Base-by-base conservation (phyloP, 495 filamentous ascomycete species). In the Penicillium silybi region DNA sequence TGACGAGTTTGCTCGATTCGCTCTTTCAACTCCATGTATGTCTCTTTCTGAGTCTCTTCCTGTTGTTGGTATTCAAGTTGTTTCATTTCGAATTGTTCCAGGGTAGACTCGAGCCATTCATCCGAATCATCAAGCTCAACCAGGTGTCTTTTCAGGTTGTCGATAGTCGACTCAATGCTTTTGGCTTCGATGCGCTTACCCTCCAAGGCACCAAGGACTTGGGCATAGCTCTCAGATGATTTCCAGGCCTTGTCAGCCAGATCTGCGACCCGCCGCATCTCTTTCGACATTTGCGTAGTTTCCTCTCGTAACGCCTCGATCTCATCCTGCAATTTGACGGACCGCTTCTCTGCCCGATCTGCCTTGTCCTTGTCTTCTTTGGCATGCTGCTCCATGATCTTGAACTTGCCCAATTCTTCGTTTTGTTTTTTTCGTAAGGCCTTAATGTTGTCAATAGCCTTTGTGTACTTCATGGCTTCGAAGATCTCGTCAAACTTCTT, bases 401-500 rank as follows among this genome's bases (percentile, higher is more conserved):
- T 89, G 50, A 82, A 79, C 37, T 85, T 79, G 6, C 67, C 78
- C 13, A 97, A 76, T 34, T 92, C 80, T 35, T 87, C 84, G 22
- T 82, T 87, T 61, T 96, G 85, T 49, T 79, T 85, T 68, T 97
- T 97, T n/a, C 84, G 73, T 17, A 97, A 68, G 20, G 76, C 54
- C 64, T 93, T 96, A 66, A 98, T 87, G 56, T 92, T 95, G 25
- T 96, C 91, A 56, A 97, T 95, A 4, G 90, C 93, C 61, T 96
- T 97, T 39, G 91, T 95, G 72, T 97, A 98, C 63, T 95, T 96
- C 70, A 87, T 72, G 6, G 93, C 93, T 67, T 97, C 95, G 60
- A 98, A 98, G 19, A 98, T 97, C 60, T 96, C 91, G 62, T 98
- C 93, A 48, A 98, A 98, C 34, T 81, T 84, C 71, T 93, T 92